Evolutionary conservation across 192 early-diverging fungal genomes (phyloP).

Genomic region (Coemansia sp.): DNA sequence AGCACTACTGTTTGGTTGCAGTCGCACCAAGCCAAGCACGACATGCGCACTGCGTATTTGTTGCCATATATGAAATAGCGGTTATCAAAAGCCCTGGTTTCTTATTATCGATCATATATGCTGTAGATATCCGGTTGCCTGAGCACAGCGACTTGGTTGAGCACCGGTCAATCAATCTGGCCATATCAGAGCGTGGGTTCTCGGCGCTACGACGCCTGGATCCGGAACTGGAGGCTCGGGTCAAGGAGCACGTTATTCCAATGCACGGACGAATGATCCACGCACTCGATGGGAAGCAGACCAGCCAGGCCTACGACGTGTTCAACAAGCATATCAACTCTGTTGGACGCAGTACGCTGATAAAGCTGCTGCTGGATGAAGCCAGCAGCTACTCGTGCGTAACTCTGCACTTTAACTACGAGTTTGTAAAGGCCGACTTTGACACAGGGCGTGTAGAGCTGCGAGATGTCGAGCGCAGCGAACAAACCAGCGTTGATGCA

Average conservation of each 20-base stretch:
- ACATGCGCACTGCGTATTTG: not conserved
- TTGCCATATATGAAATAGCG: not conserved
- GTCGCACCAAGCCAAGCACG: not conserved
- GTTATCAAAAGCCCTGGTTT: not conserved
- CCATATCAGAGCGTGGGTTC: conserved; percentile 83
- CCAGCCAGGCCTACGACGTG: conserved; percentile 82
- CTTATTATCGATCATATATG: not conserved
- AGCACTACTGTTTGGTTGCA: not conserved
- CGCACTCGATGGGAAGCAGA: conserved; percentile 61
- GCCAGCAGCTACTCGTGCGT: conserved; percentile 69
- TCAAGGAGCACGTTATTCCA: conserved; percentile 72
- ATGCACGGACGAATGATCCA: conserved; percentile 96
- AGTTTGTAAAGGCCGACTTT: conserved; percentile 67
- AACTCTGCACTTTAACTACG: conserved; percentile 72
- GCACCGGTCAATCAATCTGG: conserved; percentile 90
- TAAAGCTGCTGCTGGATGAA: conserved; percentile 73
- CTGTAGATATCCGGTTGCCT: conserved; percentile 62
- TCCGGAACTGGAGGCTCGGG: conserved; percentile 59
- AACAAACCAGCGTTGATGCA: conserved; percentile 37
- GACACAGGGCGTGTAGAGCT: conserved; percentile 58
- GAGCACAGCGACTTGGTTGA: conserved; percentile 54
- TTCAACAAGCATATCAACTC: conserved; percentile 94
- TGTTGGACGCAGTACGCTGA: conserved; percentile 79
- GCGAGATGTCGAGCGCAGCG: conserved; percentile 26
- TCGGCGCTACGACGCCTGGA: conserved; percentile 74